phyloP scores from a whole-genome alignment of 805 yeast species.

The Yamadazyma phyllophila region DNA sequence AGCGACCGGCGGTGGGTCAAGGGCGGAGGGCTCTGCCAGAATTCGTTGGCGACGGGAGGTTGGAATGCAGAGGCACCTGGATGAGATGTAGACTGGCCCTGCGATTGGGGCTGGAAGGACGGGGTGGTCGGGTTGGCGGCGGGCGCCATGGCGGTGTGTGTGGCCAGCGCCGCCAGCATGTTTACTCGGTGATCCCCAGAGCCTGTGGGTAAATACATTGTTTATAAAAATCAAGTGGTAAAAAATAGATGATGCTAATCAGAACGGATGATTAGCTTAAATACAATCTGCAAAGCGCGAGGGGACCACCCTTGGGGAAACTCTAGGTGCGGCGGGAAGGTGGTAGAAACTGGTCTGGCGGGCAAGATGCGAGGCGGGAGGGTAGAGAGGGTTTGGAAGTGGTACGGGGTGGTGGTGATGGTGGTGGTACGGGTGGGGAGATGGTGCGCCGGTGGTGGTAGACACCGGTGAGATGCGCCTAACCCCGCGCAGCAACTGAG shows the following conservation, averaged over 20 bases:
- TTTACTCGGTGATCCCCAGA: background rate
- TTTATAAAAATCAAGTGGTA: background rate
- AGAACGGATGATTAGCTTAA: background rate
- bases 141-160: background rate
- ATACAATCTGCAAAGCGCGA: no score
- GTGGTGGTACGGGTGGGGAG: no score
- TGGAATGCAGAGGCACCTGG: background rate
- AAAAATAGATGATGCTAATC: background rate
- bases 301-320: no score
- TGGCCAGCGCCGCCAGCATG: no score
- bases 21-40: slow-evolving; percentile 4
- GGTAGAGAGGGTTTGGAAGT: no score
- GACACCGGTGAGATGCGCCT: no score
- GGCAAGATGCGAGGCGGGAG: no score
- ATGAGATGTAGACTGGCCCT: background rate
- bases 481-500: no score
- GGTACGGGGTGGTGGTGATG: no score
- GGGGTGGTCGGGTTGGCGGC: background rate
- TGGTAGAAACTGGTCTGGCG: no score
- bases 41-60: background rate
- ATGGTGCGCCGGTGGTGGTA: no score
- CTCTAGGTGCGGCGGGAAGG: no score
- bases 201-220: background rate
- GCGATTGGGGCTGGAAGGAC: background rate
- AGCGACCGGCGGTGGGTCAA: slow-evolving; percentile 12